Evolutionary conservation across 2,329 filamentous ascomycete genomes (phyloP), one percentile per base, ranked within the genome.

Genomic region (Kalmusia sp.): DNA sequence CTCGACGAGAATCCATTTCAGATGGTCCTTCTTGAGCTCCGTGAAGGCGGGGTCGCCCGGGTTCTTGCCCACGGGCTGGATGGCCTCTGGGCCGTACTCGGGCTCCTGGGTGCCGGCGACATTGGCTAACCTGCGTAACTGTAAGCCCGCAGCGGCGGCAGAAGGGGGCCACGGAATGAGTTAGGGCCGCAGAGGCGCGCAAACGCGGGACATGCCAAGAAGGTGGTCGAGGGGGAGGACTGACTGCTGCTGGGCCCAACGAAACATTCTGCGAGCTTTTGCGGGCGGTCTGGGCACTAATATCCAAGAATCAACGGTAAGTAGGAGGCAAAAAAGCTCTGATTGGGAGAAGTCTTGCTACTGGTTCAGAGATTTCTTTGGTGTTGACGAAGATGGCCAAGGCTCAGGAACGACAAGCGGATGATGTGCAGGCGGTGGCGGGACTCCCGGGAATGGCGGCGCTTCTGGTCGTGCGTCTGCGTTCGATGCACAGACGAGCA

Each of bases 21-120:
- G 77, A 73, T 96, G 88, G 39, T 92, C 83, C 67, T 87, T 89
- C 61, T 82, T 86, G 65, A 92, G 77, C 74, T 95, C 91, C 47
- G 91, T 93, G 76, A 89, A 96, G 44, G 92, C 89, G 22, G 85
- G 90, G 55, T 84, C 84, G 74, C 89, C 85, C 59, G 90, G 84
- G 79, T 97, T 92, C 69, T 89, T 84, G 61, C 90, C 87, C 62
- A 99, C 92, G 19, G 93, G 88, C 71, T 86, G 89, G 76, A 98
- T 91, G 68, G 93, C 93, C 6, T 87, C 84, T 44, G 93, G 88
- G 62, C 95, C 95, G 76, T 99, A 97, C 78, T 96, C 90, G 72
- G 93, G 93, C 83, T 97, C 93, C 77, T 96, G 90, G 50, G 93
- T 98, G 78, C 96, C 93, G 72, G 93, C 92, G 74, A 96, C 92